phyloP scores from a whole-genome alignment of 225 moss, liverwort and hornwort genomes.

The Ulota crispa region DNA sequence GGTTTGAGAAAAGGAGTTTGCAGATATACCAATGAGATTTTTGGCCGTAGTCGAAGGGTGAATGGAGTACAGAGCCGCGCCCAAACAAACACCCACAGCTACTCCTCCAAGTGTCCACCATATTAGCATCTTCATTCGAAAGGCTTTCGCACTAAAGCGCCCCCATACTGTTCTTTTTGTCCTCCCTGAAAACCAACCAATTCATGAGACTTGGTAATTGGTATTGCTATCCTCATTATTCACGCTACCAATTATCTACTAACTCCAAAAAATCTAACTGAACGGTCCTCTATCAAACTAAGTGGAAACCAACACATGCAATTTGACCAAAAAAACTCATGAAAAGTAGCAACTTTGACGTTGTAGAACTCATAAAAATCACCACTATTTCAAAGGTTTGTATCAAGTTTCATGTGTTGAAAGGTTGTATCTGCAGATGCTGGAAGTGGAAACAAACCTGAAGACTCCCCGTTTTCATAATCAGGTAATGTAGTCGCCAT shows the following conservation, averaged over 20 bases:
- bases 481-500: conserved; percentile 21
- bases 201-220: neutral
- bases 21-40: conserved; percentile 58
- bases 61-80: conserved; percentile 56
- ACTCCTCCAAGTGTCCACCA: conserved; percentile 88
- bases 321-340: neutral
- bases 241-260: neutral
- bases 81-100: conserved; percentile 49
- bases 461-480: neutral
- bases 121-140: conserved; percentile 75
- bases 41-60: conserved; percentile 39
- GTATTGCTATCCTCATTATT: neutral
- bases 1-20: neutral
- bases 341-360: neutral
- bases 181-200: conserved; percentile 14
- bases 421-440: neutral
- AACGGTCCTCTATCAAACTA: neutral
- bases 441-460: conserved; percentile 19
- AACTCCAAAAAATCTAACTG: neutral
- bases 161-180: conserved; percentile 39
- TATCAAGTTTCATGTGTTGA: neutral
- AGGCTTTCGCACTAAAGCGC: conserved; percentile 56
- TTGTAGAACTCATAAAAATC: neutral
- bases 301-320: neutral
- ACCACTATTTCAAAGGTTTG: neutral